Evolutionary conservation across 164 flowering plant genomes (phyloP).

Genomic region (Vitis labrusca): DNA sequence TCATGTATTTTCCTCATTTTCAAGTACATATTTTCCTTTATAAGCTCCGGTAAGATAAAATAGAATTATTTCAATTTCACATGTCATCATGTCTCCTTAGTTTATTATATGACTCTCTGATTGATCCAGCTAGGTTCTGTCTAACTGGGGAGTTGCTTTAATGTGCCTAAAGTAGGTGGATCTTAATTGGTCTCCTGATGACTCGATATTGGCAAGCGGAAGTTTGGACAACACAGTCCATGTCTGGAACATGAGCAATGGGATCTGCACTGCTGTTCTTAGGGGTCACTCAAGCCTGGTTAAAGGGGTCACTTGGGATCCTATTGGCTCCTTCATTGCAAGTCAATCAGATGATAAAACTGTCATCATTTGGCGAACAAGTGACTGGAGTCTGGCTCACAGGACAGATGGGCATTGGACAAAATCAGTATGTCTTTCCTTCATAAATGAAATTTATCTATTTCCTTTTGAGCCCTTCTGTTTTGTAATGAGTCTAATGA

Average conservation of each 20-base stretch:
- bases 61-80: not conserved
- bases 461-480: not conserved
- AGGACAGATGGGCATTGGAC: conserved; percentile 98
- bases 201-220: conserved; percentile 88
- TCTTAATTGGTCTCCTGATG: conserved; percentile 99
- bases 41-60: not conserved
- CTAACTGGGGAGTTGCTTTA: conserved; percentile 41
- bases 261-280: conserved; percentile 93
- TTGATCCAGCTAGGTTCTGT: conserved; percentile 9
- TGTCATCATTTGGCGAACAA: conserved; percentile 97
- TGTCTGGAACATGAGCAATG: conserved; percentile 93
- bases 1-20: not conserved
- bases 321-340: conserved; percentile 96
- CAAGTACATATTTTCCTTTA: not conserved
- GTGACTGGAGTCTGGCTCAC: conserved; percentile 98
- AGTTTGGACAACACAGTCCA: conserved; percentile 96
- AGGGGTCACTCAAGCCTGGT: conserved; percentile 98
- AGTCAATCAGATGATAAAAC: conserved; percentile 99
- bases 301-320: conserved; percentile 99
- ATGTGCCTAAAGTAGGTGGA: conserved; percentile 97
- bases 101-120: too few species aligned
- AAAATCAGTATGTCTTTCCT: conserved; percentile 77
- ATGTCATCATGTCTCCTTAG: not conserved
- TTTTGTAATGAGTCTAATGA: conserved; percentile 10
- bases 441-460: not conserved